These are phyloP conservation scores for Euptelea pleiosperma DNA, from an alignment of 164 flowering plant species.

Conservation along the genomic window DNA sequence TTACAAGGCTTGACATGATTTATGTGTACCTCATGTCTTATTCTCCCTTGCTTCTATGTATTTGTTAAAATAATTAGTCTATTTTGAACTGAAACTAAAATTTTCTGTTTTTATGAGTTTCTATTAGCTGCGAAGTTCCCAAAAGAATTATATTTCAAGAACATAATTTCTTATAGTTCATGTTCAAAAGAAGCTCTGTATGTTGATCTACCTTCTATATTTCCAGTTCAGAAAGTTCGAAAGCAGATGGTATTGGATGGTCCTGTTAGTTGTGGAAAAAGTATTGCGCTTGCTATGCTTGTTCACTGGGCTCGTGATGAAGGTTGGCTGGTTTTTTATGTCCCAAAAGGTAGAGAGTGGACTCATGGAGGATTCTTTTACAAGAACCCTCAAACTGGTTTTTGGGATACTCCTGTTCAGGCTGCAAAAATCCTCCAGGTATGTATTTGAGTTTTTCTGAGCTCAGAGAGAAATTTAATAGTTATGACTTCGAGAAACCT, in stretches of 20 bases:
- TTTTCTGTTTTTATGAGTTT: too few species aligned
- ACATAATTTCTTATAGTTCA: background rate
- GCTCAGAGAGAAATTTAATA: background rate
- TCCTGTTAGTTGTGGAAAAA: conserved; percentile 81
- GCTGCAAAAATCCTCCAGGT: conserved; percentile 76
- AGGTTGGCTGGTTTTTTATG: conserved; percentile 95
- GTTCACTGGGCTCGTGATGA: conserved; percentile 96
- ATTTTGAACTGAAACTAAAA: too few species aligned
- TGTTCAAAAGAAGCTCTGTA: conserved; percentile 1
- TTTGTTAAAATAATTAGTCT: too few species aligned
- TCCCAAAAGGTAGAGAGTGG: conserved; percentile 73
- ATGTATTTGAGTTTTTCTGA: conserved; percentile 16
- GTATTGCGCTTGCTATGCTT: conserved; percentile 89
- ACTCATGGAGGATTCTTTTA: conserved; percentile 88
- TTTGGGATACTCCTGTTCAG: conserved; percentile 96
- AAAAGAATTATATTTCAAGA: too few species aligned
- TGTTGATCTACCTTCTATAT: background rate
- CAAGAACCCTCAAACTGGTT: conserved; percentile 64
- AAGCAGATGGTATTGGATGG: conserved; percentile 95
- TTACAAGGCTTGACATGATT: too few species aligned
- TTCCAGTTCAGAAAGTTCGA: conserved; percentile 50
- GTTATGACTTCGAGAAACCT: background rate
- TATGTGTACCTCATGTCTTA: too few species aligned
- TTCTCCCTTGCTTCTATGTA: background rate
- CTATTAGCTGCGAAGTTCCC: too few species aligned